phyloP scores from a whole-genome alignment of 2,329 filamentous ascomycete genomes.

The Cadophora luteo-olivacea region DNA sequence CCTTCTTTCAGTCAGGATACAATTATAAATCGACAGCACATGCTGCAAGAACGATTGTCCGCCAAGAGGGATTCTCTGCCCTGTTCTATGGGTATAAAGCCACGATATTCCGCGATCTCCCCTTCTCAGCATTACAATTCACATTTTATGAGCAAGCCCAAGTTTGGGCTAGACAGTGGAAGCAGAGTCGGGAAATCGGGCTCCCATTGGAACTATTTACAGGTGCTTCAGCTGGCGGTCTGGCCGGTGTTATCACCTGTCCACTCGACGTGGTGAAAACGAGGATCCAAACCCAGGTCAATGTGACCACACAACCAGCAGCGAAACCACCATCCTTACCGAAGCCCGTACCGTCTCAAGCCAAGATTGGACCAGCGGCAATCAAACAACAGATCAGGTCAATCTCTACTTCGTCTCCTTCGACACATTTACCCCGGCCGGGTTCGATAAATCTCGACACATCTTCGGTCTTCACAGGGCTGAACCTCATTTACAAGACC shows the following conservation, averaged over 20 bases:
- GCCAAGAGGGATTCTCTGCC: constrained; percentile 80
- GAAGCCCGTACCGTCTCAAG: constrained; percentile 32
- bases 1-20: constrained; percentile 91
- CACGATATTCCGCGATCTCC: constrained; percentile 90
- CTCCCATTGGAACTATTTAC: constrained; percentile 85
- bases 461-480: constrained; percentile 83
- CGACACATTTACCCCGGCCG: constrained; percentile 79
- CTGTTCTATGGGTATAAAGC: constrained; percentile 98
- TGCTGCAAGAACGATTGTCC: constrained; percentile 84
- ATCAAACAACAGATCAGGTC: constrained; percentile 62
- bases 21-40: constrained; percentile 90
- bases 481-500: constrained; percentile 86
- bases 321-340: constrained; percentile 37
- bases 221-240: constrained; percentile 85
- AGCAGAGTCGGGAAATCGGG: constrained; percentile 83
- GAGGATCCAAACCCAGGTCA: constrained; percentile 90
- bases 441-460: constrained; percentile 85
- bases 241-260: constrained; percentile 93
- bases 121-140: constrained; percentile 95
- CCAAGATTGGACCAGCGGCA: constrained; percentile 40
- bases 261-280: constrained; percentile 98
- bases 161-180: constrained; percentile 78
- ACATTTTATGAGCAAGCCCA: constrained; percentile 98
- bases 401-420: constrained; percentile 91
- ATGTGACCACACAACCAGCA: constrained; percentile 47